A percentile compares a stretch with the other conserved stretches of the same genome.
Evolutionary conservation across 306 rosid species (phyloP).

Genomic region (Lotus japonicus): DNA sequence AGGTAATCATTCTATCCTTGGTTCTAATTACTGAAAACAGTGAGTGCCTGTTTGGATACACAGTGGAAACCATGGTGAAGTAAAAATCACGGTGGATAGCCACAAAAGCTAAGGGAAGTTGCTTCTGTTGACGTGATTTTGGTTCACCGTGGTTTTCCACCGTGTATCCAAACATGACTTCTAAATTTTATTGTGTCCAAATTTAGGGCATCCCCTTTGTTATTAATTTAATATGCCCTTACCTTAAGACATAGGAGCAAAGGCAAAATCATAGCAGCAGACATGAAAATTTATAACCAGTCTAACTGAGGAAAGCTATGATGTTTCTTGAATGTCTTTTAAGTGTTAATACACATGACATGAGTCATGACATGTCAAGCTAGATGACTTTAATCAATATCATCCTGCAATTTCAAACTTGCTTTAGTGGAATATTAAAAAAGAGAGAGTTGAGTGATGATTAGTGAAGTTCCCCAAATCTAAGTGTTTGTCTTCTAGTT

Average conservation of each 20-base stretch:
- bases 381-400: slow-evolving; percentile 10
- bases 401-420: neutral
- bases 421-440: neutral
- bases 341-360: neutral
- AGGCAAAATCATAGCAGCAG: slow-evolving; percentile 17
- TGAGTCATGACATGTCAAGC: neutral
- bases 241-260: slow-evolving; percentile 5
- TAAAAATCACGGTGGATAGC: too few relatives aligned
- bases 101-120: too few relatives aligned
- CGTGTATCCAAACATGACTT: too few relatives aligned
- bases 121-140: too few relatives aligned
- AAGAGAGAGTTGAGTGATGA: slow-evolving; percentile 1
- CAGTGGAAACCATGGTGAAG: too few relatives aligned
- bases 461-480: neutral
- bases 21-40: neutral
- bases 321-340: slow-evolving; percentile 2
- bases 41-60: too few relatives aligned
- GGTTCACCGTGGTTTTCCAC: too few relatives aligned
- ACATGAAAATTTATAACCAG: slow-evolving; percentile 16
- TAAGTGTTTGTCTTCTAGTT: slow-evolving; percentile 12
- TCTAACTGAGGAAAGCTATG: slow-evolving; percentile 3
- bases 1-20: slow-evolving; percentile 38
- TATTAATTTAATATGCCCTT: neutral
- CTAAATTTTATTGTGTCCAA: too few relatives aligned
- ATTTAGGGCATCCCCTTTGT: too few relatives aligned